Conservation (phyloP, 352 stramenopile species). For the Globisporangium irregulare region DNA sequence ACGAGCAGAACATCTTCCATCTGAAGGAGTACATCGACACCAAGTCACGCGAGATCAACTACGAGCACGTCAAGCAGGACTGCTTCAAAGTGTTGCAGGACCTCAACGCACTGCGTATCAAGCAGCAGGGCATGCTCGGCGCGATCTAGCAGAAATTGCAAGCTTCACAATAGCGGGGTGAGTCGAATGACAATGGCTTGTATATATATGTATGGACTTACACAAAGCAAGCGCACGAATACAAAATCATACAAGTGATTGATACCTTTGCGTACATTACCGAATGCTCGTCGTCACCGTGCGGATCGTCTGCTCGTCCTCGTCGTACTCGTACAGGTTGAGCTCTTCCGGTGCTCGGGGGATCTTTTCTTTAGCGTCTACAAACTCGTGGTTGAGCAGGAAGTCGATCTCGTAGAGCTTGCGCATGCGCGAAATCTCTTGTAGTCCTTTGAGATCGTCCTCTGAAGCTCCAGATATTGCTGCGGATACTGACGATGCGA, state of each 20-base stretch:
- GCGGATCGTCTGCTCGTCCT: conserved; percentile 7
- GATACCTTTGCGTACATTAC: neutral
- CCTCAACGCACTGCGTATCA: conserved; percentile 70
- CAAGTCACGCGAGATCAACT: conserved; percentile 88
- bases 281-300: neutral
- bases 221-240: neutral
- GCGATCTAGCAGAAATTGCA: conserved; percentile 8
- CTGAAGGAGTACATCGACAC: conserved; percentile 87
- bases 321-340: conserved; percentile 8
- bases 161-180: neutral
- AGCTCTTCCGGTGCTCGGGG: neutral
- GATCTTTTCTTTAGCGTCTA: neutral
- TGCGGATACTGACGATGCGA: too few relatives aligned
- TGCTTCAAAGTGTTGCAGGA: conserved; percentile 73
- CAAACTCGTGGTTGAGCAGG: conserved; percentile 11
- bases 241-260: neutral
- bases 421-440: neutral
- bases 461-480: neutral
- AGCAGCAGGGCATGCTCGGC: conserved; percentile 40
- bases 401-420: conserved; percentile 14
- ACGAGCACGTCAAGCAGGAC: conserved; percentile 82
- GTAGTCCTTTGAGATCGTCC: neutral
- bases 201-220: neutral
- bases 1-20: conserved; percentile 93
- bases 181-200: neutral